Evolutionary conservation across 2,329 filamentous ascomycete species (phyloP), one percentile per base, ranked within the genome.

Genomic region (Diplodia scrobiculata): DNA sequence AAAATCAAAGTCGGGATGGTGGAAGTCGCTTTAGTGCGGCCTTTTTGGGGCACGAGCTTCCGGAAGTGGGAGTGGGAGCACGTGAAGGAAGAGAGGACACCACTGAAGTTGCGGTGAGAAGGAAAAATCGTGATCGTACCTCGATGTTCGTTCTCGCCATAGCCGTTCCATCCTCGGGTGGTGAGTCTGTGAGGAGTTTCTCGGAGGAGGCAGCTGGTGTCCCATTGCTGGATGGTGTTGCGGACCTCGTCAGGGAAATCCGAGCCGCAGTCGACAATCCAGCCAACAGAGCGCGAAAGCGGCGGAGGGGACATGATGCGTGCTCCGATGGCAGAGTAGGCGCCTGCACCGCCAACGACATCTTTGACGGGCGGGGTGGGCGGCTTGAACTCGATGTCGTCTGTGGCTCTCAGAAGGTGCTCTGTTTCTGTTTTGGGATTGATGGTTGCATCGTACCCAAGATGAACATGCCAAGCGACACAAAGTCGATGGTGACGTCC

Each of bases 121-220:
- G 52, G 9, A 60, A 58, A 53, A 59, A 55, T 47, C 65, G 59
- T 21, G 52, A 21, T 38, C 60, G 48, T 69, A 80, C 84, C 81
- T 79, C 87, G 84, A 75, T 91, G 86, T 67, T 87, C 86, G 63
- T 86, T 83, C 36, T 86, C 84, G 45, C 89, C 87, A 75, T 98
- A 98, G 59, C 91, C 91, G 76, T 98, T 98, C 91, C 92, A 97
- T 53, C 90, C 93, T 53, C 92, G 87, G 0, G 95, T 99, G 2
- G 94, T 98, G 59, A 91, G 82, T 27, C 91, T 87, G 6, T 83
- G 77, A 1, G 82, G 81, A 64, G 90, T 87, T 58, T 86, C 79
- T 63, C 92, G 86, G 69, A 95, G 80, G 17, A 92, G 73, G 21
- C 86, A 90, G 5, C 86, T 86, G 1, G 93, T 97, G 17, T 87